A percentile compares a stretch with the other conserved stretches of the same genome.
These are phyloP conservation scores for Panicum hallii DNA, from an alignment of 202 grass and related monocot species.

Conservation along the genomic window DNA sequence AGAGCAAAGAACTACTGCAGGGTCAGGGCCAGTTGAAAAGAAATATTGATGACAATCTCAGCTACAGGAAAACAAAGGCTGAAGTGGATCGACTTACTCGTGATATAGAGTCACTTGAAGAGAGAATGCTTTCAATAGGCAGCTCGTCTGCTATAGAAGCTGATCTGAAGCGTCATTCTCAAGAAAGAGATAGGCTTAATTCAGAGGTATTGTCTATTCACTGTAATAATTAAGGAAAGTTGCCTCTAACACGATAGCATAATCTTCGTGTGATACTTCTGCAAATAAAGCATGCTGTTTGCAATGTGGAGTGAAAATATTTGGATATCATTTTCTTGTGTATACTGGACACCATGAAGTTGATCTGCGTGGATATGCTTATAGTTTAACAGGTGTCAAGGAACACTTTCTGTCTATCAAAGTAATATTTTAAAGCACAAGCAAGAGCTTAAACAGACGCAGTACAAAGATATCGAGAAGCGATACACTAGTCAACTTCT, in stretches of 20 bases:
- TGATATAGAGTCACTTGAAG: conserved; percentile 84
- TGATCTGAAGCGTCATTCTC: conserved; percentile 82
- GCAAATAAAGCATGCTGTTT: conserved; percentile 16
- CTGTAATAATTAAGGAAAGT: conserved; percentile 3
- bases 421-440: conserved; percentile 94
- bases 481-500: conserved; percentile 91
- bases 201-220: conserved; percentile 74
- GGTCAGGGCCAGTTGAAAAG: conserved; percentile 94
- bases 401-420: conserved; percentile 89
- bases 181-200: conserved; percentile 89
- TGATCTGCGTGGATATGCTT: conserved; percentile 45
- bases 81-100: conserved; percentile 73
- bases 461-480: conserved; percentile 94
- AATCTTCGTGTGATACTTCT: conserved; percentile 6
- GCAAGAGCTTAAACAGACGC: conserved; percentile 89
- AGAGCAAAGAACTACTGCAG: conserved; percentile 73
- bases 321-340: conserved; percentile 10
- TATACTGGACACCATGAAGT: conserved; percentile 25
- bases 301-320: neutral
- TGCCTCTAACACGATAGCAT: conserved; percentile 11
- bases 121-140: conserved; percentile 73
- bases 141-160: conserved; percentile 79
- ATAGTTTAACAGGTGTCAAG: conserved; percentile 91
- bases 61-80: conserved; percentile 89
- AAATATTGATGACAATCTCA: conserved; percentile 98